Base-by-base conservation (phyloP, 2,329 filamentous ascomycete species). In the Aureobasidium zeae region DNA sequence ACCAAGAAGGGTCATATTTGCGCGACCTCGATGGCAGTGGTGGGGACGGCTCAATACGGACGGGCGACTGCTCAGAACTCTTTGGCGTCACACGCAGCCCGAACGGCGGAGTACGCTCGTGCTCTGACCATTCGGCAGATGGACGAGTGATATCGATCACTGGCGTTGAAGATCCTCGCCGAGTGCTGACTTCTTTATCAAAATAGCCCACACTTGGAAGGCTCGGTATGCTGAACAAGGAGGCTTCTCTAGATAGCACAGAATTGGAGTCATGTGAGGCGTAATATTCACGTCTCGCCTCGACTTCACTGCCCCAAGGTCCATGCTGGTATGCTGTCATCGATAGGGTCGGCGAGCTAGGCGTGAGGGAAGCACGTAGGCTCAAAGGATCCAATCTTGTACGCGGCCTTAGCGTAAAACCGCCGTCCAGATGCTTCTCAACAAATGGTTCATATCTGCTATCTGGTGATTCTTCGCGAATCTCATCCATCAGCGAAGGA, bases 311-410 rank as follows among this genome's bases (percentile, higher is more conserved):
- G 12, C 13, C 35, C 11, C 39, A 36, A 11, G 21, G 29, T 35
- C 44, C 44, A 8, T 49, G 28, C 11, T 44, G 26, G n/a, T 43
- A 49, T 13, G 32, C 25, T 12, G 28, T 31, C 47, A 49, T 52
- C 3, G 62, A 61, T 5, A 67, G 47, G 1, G 58, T 62, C 0
- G 65, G 60, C 11, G 66, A 68, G 39, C 56, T 64, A 0, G 62
- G 54, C 3, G 63, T 67, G 30, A 68, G 48, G 0, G 63, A 65
- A 25, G 63, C 62, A 29, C 58, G 53, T 13, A 65, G 50, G 2
- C 52, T 54, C 4, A 57, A 60, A 2, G 57, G 48, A 41, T 59
- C 50, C 36, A 53, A 57, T n/a, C 15, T 20, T 4, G 43, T 26
- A 8, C 33, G 25, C 5, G 43, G 43, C 8, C 33, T 24, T 15